Conservation (phyloP, 768 basidiomycete genomes). For the Pisolithus sp. region DNA sequence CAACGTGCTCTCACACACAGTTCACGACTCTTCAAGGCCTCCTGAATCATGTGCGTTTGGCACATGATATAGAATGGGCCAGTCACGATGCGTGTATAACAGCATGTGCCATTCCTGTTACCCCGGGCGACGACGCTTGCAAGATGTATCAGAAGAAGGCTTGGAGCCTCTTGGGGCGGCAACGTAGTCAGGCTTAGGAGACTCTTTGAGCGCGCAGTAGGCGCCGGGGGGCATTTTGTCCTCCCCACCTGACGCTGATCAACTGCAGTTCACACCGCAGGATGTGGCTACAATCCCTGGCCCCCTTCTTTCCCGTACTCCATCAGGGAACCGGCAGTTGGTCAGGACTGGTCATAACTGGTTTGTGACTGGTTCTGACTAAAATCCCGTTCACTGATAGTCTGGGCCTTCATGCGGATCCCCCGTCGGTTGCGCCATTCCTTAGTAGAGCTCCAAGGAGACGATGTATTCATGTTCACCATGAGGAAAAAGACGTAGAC, state of each 20-base stretch:
- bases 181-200: slow-evolving; percentile 40
- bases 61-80: slow-evolving; percentile 32
- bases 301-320: slow-evolving; percentile 41
- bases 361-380: too few species aligned
- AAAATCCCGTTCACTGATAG: too few species aligned
- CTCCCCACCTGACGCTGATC: neutral
- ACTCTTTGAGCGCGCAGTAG: slow-evolving; percentile 47
- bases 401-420: slow-evolving; percentile 45
- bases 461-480: slow-evolving; percentile 34
- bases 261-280: slow-evolving; percentile 3
- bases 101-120: slow-evolving; percentile 35
- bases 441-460: slow-evolving; percentile 39
- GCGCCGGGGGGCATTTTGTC: slow-evolving; percentile 23
- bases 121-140: slow-evolving; percentile 26
- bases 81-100: slow-evolving; percentile 48
- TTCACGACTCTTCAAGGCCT: slow-evolving; percentile 48
- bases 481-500: slow-evolving; percentile 29
- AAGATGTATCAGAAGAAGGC: slow-evolving; percentile 34
- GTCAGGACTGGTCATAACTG: too few species aligned
- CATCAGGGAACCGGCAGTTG: too few species aligned
- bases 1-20: slow-evolving; percentile 38
- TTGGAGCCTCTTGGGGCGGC: slow-evolving; percentile 28
- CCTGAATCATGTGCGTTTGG: slow-evolving; percentile 40
- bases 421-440: slow-evolving; percentile 45
- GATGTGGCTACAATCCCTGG: slow-evolving; percentile 16